phyloP scores from a whole-genome alignment of 2,329 filamentous ascomycete species.

The Neonectria magnoliae region DNA sequence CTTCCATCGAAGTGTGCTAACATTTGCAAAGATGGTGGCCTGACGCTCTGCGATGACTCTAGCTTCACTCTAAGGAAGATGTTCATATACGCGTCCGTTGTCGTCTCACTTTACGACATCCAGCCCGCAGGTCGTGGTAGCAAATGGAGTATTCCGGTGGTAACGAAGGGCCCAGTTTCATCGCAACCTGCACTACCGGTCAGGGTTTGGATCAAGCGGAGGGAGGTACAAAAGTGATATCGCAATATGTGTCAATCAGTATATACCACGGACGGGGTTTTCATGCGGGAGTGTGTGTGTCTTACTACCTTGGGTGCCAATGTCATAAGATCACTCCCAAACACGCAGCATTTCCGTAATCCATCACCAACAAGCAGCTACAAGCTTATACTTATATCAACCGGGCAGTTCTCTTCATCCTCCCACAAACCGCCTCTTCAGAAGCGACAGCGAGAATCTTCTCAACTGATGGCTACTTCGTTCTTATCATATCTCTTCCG shows the following conservation, averaged over 20 bases:
- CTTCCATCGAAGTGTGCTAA: conserved; percentile 15
- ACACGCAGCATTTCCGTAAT: no score
- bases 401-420: no score
- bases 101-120: conserved; percentile 52
- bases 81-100: conserved; percentile 46
- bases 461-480: no score
- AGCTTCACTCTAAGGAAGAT: conserved; percentile 48
- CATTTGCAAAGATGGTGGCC: conserved; percentile 42
- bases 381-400: no score
- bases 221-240: conserved; percentile 20
- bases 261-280: neutral
- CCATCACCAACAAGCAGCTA: no score
- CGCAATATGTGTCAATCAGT: neutral
- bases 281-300: neutral
- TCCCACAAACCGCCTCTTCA: no score
- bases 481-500: no score
- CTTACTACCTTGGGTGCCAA: neutral
- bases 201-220: conserved; percentile 48
- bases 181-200: conserved; percentile 42
- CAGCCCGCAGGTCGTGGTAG: conserved; percentile 40
- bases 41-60: conserved; percentile 47
- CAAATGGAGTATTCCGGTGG: conserved; percentile 41
- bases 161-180: conserved; percentile 40
- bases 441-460: neutral
- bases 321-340: no score